A percentile compares a stretch with the other conserved stretches of the same genome.
These are phyloP conservation scores for Euphorbia peplus DNA, from an alignment of 345 rosid genomes.

Conservation along the genomic window DNA sequence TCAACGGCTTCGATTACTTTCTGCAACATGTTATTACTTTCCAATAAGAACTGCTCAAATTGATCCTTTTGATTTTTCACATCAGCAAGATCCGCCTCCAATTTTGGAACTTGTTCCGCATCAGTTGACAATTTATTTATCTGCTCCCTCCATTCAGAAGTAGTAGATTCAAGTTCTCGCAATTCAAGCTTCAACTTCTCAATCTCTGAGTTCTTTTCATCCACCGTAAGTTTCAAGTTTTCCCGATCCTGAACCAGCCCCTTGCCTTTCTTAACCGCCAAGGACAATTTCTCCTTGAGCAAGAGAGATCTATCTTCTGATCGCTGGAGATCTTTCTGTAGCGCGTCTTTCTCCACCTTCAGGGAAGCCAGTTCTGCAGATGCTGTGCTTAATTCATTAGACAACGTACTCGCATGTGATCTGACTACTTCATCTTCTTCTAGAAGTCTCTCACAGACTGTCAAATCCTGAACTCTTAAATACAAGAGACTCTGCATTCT, in stretches of 20 bases:
- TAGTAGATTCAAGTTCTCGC: constrained; percentile 47
- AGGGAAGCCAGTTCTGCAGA: constrained; percentile 45
- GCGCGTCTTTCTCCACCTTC: constrained; percentile 54
- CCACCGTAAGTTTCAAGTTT: constrained; percentile 55
- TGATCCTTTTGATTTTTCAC: constrained; percentile 52
- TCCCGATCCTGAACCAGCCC: constrained; percentile 84
- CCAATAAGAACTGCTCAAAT: constrained; percentile 50
- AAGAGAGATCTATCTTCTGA: constrained; percentile 78
- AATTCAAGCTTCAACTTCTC: constrained; percentile 58
- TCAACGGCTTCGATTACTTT: constrained; percentile 51
- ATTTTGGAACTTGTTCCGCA: constrained; percentile 44
- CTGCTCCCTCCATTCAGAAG: constrained; percentile 52
- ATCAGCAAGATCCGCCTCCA: constrained; percentile 63
- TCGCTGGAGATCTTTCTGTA: constrained; percentile 65
- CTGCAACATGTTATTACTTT: constrained; percentile 54
- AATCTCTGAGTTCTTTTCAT: constrained; percentile 62
- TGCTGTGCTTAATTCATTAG: constrained; percentile 39
- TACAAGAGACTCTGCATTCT: constrained; percentile 65
- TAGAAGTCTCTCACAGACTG: constrained; percentile 52
- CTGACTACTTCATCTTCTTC: constrained; percentile 55
- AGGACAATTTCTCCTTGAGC: constrained; percentile 73
- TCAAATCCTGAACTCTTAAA: constrained; percentile 55
- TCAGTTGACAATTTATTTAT: constrained; percentile 49
- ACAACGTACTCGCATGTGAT: constrained; percentile 44
- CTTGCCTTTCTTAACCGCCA: constrained; percentile 95